Base-by-base conservation (phyloP, 129 eudicot genomes). In the Sambucus nigra region DNA sequence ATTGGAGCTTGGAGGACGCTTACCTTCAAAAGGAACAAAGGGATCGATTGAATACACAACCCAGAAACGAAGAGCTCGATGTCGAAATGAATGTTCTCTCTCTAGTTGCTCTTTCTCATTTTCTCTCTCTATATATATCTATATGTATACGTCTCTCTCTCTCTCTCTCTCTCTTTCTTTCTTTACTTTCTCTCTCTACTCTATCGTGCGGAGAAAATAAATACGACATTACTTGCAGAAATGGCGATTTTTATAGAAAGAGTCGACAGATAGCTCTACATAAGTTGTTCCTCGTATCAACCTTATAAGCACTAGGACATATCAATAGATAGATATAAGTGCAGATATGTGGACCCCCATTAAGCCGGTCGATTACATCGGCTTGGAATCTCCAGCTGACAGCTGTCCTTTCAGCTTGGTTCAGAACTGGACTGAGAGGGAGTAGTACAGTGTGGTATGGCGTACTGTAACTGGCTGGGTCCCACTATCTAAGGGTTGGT, bases 161-260 rank as follows among this genome's bases (percentile, higher is more conserved):
- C 47, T 55, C 47, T 67, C 55, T 66, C 67, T 63, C 47, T 5
- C 50, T 55, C 32, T 66, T 65, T 27, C 52, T 68, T 47, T 61
- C 49, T 49, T 54, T 47, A 54, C 61, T 69, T 69, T 72, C 84
- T 81, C 89, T 77, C 79, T 75, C 73, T 71, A 80, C 39, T 67
- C 76, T 76, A 73, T 72, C 79, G 81, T 64, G 75, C 51, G 63
- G 69, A 55, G 70, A 68, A 69, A 51, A 64, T 32, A 83, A 74
- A 65, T 60, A 56, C 59, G 60, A 75, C 71, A 71, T 66, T 60
- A 63, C 69, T 64, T 65, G 75, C 83, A 60, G 77, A 67, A 73
- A 73, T 81, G 69, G 75, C 55, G 67, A 68, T 65, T 71, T 72
- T 67, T 69, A 64, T 67, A 63, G 59, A 59, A 47, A 39, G 40